Evolutionary conservation across 2,329 filamentous ascomycete genomes (phyloP), one percentile per base, ranked within the genome.

Genomic region (Aphanoascus verrucosus): DNA sequence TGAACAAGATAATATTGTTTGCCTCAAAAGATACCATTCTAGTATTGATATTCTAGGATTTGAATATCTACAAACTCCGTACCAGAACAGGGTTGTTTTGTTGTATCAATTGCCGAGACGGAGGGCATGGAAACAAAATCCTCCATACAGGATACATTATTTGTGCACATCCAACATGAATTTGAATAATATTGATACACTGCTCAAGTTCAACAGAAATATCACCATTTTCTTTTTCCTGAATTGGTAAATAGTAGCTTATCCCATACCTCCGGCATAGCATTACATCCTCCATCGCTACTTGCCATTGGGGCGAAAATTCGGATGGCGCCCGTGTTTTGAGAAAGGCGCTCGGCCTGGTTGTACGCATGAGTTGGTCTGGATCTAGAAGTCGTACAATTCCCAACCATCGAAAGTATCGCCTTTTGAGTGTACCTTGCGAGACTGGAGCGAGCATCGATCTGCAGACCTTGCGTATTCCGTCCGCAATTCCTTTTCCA

Each of bases 401-500:
- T 79, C 79, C 82, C 82, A 85, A 56, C 81, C 81, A 68, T 85
- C 81, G 56, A 79, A 67, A 14, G 40, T 35, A 38, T 40, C 19
- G n/a, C 14, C n/a, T 6, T 37, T 55, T 37, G 54, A 42, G 37
- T 44, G 8, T 20, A 15, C 3, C 20, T 11, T 49, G 20, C 3
- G 28, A 14, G 44, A 48, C 11, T 17, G 12, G 32, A 11, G 28
- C 15, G 31, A 41, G 19, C 15, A 12, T 17, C 12, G 37, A 44
- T 38, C 34, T 5, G 15, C 43, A 14, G 43, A 11, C 41, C 49
- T 48, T 35, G 45, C 23, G 48, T 76, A 78, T 69, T 86, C 83
- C 52, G 72, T 77, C 61, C 83, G 74, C 45, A 87, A 70, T 68
- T 88, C 84, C 68, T 82, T 69, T 43, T 81, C 74, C 58, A 90